Conservation (phyloP, 148 eudicot genomes). For the Selenicereus undatus region DNA sequence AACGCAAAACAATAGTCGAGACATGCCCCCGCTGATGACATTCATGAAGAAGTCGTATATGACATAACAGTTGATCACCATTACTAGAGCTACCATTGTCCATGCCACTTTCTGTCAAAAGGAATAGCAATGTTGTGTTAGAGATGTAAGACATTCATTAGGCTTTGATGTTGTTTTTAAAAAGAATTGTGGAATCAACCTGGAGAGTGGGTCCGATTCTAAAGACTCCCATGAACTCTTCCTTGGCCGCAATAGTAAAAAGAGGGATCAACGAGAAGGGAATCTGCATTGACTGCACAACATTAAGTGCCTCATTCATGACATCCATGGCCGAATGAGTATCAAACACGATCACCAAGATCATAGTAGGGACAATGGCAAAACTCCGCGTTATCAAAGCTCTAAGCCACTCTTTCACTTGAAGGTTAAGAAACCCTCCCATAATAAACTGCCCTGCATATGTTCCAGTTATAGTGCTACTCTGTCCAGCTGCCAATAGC, state of each 20-base stretch:
- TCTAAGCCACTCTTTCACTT: constrained; percentile 64
- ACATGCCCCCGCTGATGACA: constrained; percentile 42
- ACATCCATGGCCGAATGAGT: constrained; percentile 63
- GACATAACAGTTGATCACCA: constrained; percentile 75
- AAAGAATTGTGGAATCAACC: constrained; percentile 32
- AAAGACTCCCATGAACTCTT: constrained; percentile 73
- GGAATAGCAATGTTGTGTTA: neutral
- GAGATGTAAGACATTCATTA: neutral
- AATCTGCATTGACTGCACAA: constrained; percentile 87
- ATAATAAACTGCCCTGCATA: constrained; percentile 96
- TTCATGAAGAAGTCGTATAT: constrained; percentile 63
- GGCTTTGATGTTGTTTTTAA: too few species aligned
- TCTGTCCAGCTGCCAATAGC: constrained; percentile 86
- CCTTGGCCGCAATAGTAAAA: constrained; percentile 71
- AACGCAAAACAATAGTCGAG: constrained; percentile 33
- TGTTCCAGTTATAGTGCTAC: constrained; percentile 91
- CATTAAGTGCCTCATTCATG: constrained; percentile 85
- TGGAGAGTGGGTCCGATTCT: constrained; percentile 63
- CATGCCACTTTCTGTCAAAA: constrained; percentile 56
- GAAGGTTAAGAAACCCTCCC: constrained; percentile 77
- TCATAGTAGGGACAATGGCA: constrained; percentile 80
- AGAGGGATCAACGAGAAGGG: constrained; percentile 90
- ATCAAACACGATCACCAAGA: constrained; percentile 58
- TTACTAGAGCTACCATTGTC: constrained; percentile 64
- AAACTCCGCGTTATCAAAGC: constrained; percentile 79